Conservation (phyloP, 305 asterid species). For the Rubia tinctorum region DNA sequence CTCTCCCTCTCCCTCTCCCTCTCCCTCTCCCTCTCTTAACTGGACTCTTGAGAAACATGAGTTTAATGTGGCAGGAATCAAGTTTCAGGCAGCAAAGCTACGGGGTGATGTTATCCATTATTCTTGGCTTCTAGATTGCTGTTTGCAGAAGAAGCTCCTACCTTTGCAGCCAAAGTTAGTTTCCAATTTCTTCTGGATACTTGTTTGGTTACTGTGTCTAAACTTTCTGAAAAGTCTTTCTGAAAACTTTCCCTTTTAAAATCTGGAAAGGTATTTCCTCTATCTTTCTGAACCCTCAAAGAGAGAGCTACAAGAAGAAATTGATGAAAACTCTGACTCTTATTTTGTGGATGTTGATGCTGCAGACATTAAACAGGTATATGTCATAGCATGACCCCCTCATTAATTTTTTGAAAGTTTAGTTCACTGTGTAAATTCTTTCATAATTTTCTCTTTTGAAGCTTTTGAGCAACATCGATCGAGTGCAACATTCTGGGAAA, state of each 20-base stretch:
- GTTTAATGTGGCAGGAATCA: slow-evolving; percentile 55
- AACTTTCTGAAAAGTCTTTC: too few relatives aligned
- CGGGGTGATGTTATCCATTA: slow-evolving; percentile 80
- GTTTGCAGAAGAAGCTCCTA: slow-evolving; percentile 66
- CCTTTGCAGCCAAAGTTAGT: slow-evolving; percentile 83
- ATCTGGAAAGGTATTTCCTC: slow-evolving; percentile 56
- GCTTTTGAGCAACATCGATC: slow-evolving; percentile 52
- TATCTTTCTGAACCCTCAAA: slow-evolving; percentile 73
- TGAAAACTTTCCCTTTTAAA: slow-evolving; percentile 17
- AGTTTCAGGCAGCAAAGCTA: slow-evolving; percentile 88
- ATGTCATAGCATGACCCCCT: neutral
- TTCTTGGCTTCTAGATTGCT: slow-evolving; percentile 83
- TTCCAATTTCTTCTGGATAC: slow-evolving; percentile 8
- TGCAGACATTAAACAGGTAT: slow-evolving; percentile 68
- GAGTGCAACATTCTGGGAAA: slow-evolving; percentile 39
- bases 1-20: slow-evolving; percentile 16
- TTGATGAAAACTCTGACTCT: slow-evolving; percentile 79
- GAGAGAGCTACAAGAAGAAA: slow-evolving; percentile 68
- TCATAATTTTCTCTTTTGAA: slow-evolving; percentile 24
- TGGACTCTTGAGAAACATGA: neutral
- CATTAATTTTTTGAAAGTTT: neutral
- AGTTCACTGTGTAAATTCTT: too few relatives aligned
- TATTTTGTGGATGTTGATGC: slow-evolving; percentile 61
- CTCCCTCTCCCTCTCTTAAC: neutral
- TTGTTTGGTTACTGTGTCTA: slow-evolving; percentile 10